These are phyloP conservation scores for Mycena chlorophos DNA, from an alignment of 768 basidiomycete species.

Conservation along the genomic window DNA sequence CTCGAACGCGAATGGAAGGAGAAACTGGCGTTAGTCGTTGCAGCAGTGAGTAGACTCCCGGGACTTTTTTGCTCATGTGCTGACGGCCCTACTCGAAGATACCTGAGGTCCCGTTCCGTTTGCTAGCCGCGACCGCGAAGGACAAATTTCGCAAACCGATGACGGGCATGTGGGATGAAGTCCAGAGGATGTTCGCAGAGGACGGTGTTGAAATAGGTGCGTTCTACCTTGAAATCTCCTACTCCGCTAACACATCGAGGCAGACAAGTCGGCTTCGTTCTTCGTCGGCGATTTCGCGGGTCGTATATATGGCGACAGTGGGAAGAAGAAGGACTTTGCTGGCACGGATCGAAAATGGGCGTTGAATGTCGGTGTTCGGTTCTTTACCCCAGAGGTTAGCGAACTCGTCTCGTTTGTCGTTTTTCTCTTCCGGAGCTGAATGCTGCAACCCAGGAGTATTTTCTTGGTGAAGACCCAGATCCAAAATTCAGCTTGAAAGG, in stretches of 20 bases:
- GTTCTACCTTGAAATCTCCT: constrained; percentile 13
- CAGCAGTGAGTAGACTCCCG: constrained; percentile 53
- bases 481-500: constrained; percentile 57
- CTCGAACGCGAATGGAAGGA: constrained; percentile 68
- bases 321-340: constrained; percentile 59
- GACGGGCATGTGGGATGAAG: constrained; percentile 80
- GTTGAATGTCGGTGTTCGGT: constrained; percentile 67
- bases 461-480: constrained; percentile 53
- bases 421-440: background rate
- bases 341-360: constrained; percentile 88
- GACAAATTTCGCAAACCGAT: constrained; percentile 86
- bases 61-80: background rate
- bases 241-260: constrained; percentile 14
- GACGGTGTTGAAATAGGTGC: constrained; percentile 66
- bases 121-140: constrained; percentile 74
- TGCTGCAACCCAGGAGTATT: constrained; percentile 63
- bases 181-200: constrained; percentile 60
- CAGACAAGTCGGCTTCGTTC: constrained; percentile 68
- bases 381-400: constrained; percentile 81
- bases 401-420: background rate
- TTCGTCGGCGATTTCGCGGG: constrained; percentile 94
- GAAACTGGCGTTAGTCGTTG: constrained; percentile 71
- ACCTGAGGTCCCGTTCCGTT: constrained; percentile 68
- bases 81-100: constrained; percentile 50
- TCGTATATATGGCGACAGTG: constrained; percentile 44